Evolutionary conservation across 2,329 filamentous ascomycete genomes (phyloP).

Genomic region (Colletotrichum acutatum): DNA sequence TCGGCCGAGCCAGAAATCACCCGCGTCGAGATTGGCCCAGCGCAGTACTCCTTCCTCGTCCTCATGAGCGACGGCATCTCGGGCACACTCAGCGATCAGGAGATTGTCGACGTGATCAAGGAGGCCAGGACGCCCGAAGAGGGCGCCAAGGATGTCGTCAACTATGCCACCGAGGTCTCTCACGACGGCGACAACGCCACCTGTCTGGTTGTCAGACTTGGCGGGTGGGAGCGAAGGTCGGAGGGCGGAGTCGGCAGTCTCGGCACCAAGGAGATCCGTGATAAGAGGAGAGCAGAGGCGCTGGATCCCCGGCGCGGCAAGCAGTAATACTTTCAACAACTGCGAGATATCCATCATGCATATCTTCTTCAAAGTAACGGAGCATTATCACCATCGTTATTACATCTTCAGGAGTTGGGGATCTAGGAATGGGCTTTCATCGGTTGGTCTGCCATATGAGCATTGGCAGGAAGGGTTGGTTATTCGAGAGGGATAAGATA

Average conservation of each 20-base stretch:
- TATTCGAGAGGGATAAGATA: background rate
- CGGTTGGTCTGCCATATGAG: background rate
- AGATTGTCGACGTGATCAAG: conserved; percentile 95
- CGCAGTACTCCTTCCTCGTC: conserved; percentile 89
- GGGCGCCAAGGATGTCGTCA: conserved; percentile 81
- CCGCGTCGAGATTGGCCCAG: conserved; percentile 81
- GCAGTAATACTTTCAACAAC: conserved; percentile 44
- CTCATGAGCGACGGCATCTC: conserved; percentile 91
- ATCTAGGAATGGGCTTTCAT: background rate
- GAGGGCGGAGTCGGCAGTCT: conserved; percentile 91
- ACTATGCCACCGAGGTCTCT: conserved; percentile 88
- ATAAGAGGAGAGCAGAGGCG: conserved; percentile 84
- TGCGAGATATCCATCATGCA: background rate
- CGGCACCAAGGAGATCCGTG: conserved; percentile 91
- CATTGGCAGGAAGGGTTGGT: background rate
- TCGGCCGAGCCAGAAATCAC: conserved; percentile 92
- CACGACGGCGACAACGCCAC: conserved; percentile 75
- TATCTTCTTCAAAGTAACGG: background rate
- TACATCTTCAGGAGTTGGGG: background rate
- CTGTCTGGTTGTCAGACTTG: conserved; percentile 73
- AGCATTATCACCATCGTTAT: background rate
- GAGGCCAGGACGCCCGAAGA: conserved; percentile 92
- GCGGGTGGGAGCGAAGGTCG: conserved; percentile 76
- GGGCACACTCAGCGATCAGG: conserved; percentile 87
- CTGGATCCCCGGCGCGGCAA: conserved; percentile 81